Percentiles rank a stretch among this genome's conserved stretches.
Conservation (phyloP, 129 eudicot genomes). For the Smallanthus sonchifolius region DNA sequence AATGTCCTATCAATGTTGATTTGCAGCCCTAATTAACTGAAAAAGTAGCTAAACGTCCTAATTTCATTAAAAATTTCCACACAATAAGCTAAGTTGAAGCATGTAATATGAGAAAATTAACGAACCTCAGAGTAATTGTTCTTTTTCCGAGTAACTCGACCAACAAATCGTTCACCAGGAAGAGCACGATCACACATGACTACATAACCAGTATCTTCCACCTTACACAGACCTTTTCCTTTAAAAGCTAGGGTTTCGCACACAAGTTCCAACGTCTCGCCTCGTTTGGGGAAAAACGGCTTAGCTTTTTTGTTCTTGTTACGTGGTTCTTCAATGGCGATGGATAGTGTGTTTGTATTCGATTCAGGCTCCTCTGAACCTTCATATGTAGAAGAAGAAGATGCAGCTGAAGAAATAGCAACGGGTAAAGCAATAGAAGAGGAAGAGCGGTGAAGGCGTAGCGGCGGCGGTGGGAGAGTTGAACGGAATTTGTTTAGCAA, state of each 20-base stretch:
- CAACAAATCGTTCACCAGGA: conserved; percentile 89
- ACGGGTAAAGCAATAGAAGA: conserved; percentile 26
- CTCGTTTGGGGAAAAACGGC: conserved; percentile 69
- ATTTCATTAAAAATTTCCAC: neutral
- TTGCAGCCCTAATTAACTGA: conserved; percentile 1
- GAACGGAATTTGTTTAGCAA: conserved; percentile 46
- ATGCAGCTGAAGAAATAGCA: conserved; percentile 3
- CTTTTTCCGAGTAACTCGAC: conserved; percentile 80
- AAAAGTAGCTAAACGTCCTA: neutral
- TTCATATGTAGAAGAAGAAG: conserved; percentile 19
- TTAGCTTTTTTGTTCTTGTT: conserved; percentile 9
- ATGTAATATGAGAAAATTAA: neutral
- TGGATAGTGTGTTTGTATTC: conserved; percentile 10
- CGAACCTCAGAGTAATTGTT: conserved; percentile 76
- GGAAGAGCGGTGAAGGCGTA: conserved; percentile 11
- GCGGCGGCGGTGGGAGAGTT: conserved; percentile 17
- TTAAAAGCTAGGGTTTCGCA: conserved; percentile 82
- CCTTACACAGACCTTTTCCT: conserved; percentile 86
- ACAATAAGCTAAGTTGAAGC: neutral
- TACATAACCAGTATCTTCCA: conserved; percentile 67
- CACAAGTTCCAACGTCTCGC: conserved; percentile 72
- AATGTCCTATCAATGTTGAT: neutral
- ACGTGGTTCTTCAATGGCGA: conserved; percentile 18
- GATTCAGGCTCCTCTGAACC: conserved; percentile 34
- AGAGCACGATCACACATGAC: conserved; percentile 94